phyloP scores from a whole-genome alignment of 176 grass and related monocot genomes.

The Oryza coarctata region DNA sequence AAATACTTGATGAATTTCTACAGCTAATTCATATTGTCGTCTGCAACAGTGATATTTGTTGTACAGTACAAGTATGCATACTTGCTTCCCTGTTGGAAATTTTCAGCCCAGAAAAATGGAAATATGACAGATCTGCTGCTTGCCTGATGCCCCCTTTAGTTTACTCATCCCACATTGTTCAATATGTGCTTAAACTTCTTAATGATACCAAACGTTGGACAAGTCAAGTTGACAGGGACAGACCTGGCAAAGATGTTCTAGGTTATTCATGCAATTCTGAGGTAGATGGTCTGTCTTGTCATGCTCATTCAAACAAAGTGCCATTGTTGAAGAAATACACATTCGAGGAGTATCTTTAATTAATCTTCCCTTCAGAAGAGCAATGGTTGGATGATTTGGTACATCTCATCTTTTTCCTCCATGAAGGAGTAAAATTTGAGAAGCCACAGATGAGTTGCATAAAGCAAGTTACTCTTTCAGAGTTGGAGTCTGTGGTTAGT shows the following conservation, averaged over 20 bases:
- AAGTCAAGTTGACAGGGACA: constrained; percentile 51
- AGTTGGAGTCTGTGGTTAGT: constrained; percentile 64
- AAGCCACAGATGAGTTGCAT: constrained; percentile 55
- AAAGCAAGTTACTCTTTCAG: constrained; percentile 64
- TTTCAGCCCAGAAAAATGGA: constrained; percentile 58
- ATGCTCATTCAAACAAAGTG: constrained; percentile 54
- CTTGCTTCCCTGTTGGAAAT: constrained; percentile 82
- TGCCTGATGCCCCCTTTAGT: constrained; percentile 71
- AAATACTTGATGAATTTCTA: constrained; percentile 87
- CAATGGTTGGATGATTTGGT: constrained; percentile 89
- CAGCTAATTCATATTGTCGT: constrained; percentile 66
- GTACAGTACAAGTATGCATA: constrained; percentile 66
- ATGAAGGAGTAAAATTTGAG: constrained; percentile 77
- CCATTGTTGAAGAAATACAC: constrained; percentile 64
- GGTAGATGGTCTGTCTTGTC: constrained; percentile 56
- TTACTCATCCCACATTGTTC: constrained; percentile 75
- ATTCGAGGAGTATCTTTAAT: constrained; percentile 56
- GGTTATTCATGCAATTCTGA: constrained; percentile 40
- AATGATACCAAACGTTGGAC: constrained; percentile 53
- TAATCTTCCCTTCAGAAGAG: constrained; percentile 70
- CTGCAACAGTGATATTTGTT: constrained; percentile 55
- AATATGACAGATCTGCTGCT: constrained; percentile 60
- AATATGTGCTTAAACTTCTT: constrained; percentile 69
- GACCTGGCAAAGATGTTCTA: constrained; percentile 34
- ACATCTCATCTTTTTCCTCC: constrained; percentile 79